phyloP scores from a whole-genome alignment of 1,284 basidiomycete species.

The Ustilago vetiveriae region DNA sequence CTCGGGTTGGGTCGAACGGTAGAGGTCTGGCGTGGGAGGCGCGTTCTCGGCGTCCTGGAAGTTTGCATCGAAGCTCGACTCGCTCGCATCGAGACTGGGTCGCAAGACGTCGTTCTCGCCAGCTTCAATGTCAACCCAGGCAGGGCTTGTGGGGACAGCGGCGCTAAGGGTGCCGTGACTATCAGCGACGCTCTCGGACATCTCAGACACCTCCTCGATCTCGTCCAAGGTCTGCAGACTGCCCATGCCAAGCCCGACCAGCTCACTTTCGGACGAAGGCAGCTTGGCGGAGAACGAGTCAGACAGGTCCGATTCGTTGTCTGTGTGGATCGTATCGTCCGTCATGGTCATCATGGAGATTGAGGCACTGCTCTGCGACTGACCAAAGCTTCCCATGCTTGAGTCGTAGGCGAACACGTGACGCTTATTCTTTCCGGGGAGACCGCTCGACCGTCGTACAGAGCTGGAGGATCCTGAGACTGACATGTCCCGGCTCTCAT shows the following conservation, averaged over 20 bases:
- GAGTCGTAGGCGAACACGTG: slow-evolving; percentile 63
- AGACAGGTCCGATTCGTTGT: slow-evolving; percentile 38
- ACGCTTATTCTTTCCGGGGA: slow-evolving; percentile 53
- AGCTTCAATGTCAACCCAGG: slow-evolving; percentile 41
- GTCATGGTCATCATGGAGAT: slow-evolving; percentile 39
- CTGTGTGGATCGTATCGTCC: slow-evolving; percentile 40
- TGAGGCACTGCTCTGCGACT: slow-evolving; percentile 49
- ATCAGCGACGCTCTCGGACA: slow-evolving; percentile 31
- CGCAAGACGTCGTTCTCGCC: slow-evolving; percentile 7
- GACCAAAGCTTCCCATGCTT: slow-evolving; percentile 56
- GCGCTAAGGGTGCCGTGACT: slow-evolving; percentile 27
- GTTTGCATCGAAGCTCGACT: slow-evolving; percentile 25
- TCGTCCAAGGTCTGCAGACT: slow-evolving; percentile 49
- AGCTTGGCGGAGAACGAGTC: slow-evolving; percentile 32
- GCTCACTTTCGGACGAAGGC: slow-evolving; percentile 24
- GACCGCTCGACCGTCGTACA: slow-evolving; percentile 23
- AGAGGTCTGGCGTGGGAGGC: slow-evolving; percentile 40
- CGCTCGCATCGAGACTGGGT: slow-evolving; percentile 35
- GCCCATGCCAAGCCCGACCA: slow-evolving; percentile 42
- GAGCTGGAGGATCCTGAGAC: slow-evolving; percentile 18
- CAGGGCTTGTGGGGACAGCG: slow-evolving; percentile 6
- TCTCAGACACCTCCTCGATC: slow-evolving; percentile 54
- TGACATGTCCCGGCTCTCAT: slow-evolving; percentile 21
- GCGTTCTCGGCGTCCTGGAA: slow-evolving; percentile 39
- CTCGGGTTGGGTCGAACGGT: slow-evolving; percentile 6